A percentile compares a stretch with the other conserved stretches of the same genome.
phyloP scores from a whole-genome alignment of 1,284 basidiomycete genomes.

The Neonothopanus nambi region DNA sequence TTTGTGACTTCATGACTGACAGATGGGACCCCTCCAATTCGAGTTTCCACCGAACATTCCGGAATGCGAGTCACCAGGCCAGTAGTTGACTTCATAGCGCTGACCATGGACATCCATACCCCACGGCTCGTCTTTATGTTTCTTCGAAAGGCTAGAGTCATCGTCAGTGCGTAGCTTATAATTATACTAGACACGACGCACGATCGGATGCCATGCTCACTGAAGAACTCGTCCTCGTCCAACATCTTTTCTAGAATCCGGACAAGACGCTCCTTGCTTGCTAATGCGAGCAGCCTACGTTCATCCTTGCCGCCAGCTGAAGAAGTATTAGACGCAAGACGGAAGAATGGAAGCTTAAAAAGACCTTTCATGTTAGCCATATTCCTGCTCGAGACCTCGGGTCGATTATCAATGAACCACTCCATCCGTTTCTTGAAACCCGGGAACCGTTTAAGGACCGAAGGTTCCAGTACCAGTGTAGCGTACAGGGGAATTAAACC shows the following conservation, averaged over 20 bases:
- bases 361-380: conserved; percentile 95
- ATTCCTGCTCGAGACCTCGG: conserved; percentile 85
- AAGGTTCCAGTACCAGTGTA: conserved; percentile 90
- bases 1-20: conserved; percentile 39
- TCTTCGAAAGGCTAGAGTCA: conserved; percentile 70
- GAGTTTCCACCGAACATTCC: conserved; percentile 99
- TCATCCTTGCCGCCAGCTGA: conserved; percentile 81
- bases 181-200: conserved; percentile 40
- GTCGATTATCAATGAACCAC: conserved; percentile 95
- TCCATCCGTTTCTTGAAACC: conserved; percentile 98
- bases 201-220: conserved; percentile 94
- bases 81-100: conserved; percentile 91
- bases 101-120: conserved; percentile 92
- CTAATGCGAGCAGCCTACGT: conserved; percentile 86
- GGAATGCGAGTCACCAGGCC: conserved; percentile 95
- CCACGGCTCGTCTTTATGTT: conserved; percentile 93
- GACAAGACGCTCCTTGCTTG: conserved; percentile 87
- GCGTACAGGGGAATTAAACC: conserved; percentile 96
- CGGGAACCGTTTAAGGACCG: conserved; percentile 86
- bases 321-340: conserved; percentile 13
- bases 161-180: background rate
- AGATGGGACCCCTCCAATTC: conserved; percentile 91
- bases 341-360: background rate
- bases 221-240: conserved; percentile 94
- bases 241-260: conserved; percentile 95